These are phyloP conservation scores for Penicillium brevicompactum DNA, from an alignment of 2,329 filamentous ascomycete genomes.

Conservation along the genomic window DNA sequence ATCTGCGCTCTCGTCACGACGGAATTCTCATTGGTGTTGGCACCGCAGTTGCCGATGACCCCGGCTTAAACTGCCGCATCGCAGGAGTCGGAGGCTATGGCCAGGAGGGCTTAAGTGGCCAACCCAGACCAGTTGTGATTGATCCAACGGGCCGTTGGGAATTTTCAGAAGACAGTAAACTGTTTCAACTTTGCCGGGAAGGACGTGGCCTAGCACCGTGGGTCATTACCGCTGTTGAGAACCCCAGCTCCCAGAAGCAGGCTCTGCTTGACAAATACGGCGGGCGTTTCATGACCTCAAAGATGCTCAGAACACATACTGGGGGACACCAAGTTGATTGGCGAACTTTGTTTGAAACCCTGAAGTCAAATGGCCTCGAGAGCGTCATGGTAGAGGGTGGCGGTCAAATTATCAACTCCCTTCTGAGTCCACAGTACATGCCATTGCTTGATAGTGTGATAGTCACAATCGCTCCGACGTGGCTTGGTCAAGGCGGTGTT, in stretches of 20 bases:
- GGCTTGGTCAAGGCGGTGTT: slow-evolving; percentile 80
- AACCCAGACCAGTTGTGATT: slow-evolving; percentile 78
- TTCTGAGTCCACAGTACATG: slow-evolving; percentile 63
- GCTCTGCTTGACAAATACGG: slow-evolving; percentile 31
- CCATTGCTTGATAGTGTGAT: slow-evolving; percentile 72
- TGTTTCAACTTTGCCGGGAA: slow-evolving; percentile 63
- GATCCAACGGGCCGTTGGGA: slow-evolving; percentile 75
- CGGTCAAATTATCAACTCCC: slow-evolving; percentile 74
- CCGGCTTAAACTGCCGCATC: slow-evolving; percentile 82
- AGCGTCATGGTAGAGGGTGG: slow-evolving; percentile 94
- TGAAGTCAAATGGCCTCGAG: slow-evolving; percentile 60
- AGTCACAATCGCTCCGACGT: slow-evolving; percentile 84
- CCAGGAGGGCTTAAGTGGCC: slow-evolving; percentile 50
- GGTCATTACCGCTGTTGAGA: slow-evolving; percentile 54
- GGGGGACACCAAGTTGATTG: slow-evolving; percentile 51
- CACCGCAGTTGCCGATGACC: slow-evolving; percentile 82
- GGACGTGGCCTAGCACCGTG: slow-evolving; percentile 71
- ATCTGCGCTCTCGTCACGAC: slow-evolving; percentile 79
- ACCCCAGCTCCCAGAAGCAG: slow-evolving; percentile 16
- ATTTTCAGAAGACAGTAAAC: slow-evolving; percentile 60
- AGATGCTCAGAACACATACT: slow-evolving; percentile 13
- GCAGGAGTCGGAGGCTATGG: slow-evolving; percentile 58
- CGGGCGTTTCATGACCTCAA: slow-evolving; percentile 34
- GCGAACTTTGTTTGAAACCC: slow-evolving; percentile 59
- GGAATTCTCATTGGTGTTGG: slow-evolving; percentile 84